Evolutionary conservation across 2,329 filamentous ascomycete genomes (phyloP).

Genomic region (Thielaviopsis musarum): DNA sequence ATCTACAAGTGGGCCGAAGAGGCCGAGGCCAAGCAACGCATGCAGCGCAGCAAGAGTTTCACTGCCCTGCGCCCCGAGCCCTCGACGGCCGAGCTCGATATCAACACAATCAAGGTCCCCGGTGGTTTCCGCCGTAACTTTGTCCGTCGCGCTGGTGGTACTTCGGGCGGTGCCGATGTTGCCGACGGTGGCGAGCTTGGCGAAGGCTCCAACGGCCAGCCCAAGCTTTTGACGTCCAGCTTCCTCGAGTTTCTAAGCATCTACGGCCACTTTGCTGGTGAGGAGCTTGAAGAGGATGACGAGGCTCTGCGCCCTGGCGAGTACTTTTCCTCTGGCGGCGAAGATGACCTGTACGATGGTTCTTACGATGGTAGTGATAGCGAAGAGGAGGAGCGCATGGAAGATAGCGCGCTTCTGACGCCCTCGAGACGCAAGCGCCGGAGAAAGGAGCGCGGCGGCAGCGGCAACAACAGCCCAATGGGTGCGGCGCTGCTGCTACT

Average conservation of each 20-base stretch:
- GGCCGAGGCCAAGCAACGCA: slow-evolving; percentile 50
- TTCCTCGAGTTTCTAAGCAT: slow-evolving; percentile 92
- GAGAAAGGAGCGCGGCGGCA: slow-evolving; percentile 56
- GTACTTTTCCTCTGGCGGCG: slow-evolving; percentile 71
- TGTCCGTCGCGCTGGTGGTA: slow-evolving; percentile 44
- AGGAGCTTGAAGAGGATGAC: slow-evolving; percentile 92
- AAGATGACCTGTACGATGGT: slow-evolving; percentile 40
- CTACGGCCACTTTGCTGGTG: slow-evolving; percentile 94
- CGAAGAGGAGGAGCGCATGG: slow-evolving; percentile 65
- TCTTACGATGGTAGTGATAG: slow-evolving; percentile 27
- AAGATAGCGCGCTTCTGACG: slow-evolving; percentile 70
- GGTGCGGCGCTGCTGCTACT: slow-evolving; percentile 73
- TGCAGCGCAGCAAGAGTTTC: slow-evolving; percentile 78
- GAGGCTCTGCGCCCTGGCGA: slow-evolving; percentile 75
- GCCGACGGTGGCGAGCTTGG: slow-evolving; percentile 16
- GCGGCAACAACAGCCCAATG: slow-evolving; percentile 60
- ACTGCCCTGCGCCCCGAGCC: slow-evolving; percentile 59
- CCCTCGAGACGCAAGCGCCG: slow-evolving; percentile 57
- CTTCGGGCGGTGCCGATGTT: slow-evolving; percentile 14
- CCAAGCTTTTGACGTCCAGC: slow-evolving; percentile 67
- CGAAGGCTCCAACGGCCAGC: slow-evolving; percentile 20
- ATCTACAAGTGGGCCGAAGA: slow-evolving; percentile 97
- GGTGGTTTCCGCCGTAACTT: slow-evolving; percentile 89
- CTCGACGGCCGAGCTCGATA: slow-evolving; percentile 66
- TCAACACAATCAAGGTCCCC: slow-evolving; percentile 79